Evolutionary conservation across 805 yeast genomes (phyloP).

Genomic region (Alloascoidea africana): DNA sequence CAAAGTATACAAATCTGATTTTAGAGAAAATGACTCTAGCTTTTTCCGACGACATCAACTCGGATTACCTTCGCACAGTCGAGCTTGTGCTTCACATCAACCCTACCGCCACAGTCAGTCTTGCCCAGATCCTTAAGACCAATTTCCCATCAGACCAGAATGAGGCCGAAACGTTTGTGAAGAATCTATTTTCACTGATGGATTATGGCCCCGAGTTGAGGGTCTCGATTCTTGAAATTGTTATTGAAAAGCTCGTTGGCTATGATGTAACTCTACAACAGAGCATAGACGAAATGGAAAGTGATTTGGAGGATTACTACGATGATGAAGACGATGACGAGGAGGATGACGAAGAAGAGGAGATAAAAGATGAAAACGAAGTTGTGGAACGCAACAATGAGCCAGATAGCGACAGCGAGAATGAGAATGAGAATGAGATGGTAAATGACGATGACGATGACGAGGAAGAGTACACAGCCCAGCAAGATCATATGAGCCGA

Average conservation of each 20-base stretch:
- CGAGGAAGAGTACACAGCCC: slow-evolving; percentile 13
- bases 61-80: no score
- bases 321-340: slow-evolving; percentile 22
- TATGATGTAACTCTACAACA: slow-evolving; percentile 88
- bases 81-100: no score
- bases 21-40: no score
- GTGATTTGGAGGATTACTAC: slow-evolving; percentile 42
- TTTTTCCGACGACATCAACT: no score
- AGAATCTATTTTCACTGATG: no score
- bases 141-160: no score
- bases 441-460: slow-evolving; percentile 15
- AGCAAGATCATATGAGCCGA: slow-evolving; percentile 23
- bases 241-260: slow-evolving; percentile 68
- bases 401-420: slow-evolving; percentile 18
- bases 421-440: slow-evolving; percentile 16
- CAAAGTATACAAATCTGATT: no score
- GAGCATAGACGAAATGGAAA: slow-evolving; percentile 74
- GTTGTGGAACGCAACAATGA: slow-evolving; percentile 19
- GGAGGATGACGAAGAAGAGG: slow-evolving; percentile 14
- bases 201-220: slow-evolving; percentile 68
- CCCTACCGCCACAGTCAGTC: no score
- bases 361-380: slow-evolving; percentile 15
- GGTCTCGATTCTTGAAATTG: slow-evolving; percentile 61
- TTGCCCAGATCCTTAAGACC: no score
- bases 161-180: no score